Base-by-base conservation (phyloP, 169 alveolate genomes). In the Pseudocohnilembus persalinus region DNA sequence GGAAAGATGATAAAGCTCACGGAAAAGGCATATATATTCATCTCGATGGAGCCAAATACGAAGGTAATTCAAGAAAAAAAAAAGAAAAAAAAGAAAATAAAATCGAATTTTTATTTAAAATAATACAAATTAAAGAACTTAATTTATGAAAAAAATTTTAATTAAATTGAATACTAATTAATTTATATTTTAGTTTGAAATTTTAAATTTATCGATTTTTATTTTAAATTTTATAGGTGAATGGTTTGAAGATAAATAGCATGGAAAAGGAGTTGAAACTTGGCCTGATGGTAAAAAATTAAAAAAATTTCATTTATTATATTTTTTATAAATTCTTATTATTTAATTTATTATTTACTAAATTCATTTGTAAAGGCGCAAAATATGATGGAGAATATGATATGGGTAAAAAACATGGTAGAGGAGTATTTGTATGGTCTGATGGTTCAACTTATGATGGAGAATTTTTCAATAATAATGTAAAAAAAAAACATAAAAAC, bases 381-480 rank as follows among this genome's bases (percentile, higher is more conserved):
- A 87, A 49, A 77, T 93, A 89, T 83, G 92, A 88, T 80, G 96
- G 96, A 26, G 49, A 89, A n/a, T 93, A 82, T 81, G 82, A 83
- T 68, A 77, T 81, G 32, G 95, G 94, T 15, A 86, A 88, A 84
- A 93, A 88, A 83, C 80, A 89, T 63, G 96, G 96, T 25, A 64
- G 63, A 32, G 96, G 96, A 20, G 76, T 79, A 28, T 93, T 93
- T 83, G 73, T 30, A 63, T 93, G 94, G 94, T 68, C 81, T 0
- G 92, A 89, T 89, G 95, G 96, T 29, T 33, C 82, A 65, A 31
- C 30, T 31, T 90, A 90, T 75, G 85, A 83, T 75, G 94, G 94
- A 72, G 83, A 81, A 72, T 90, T 86, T 68, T 28, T 74, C 27
- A 76, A 90, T 64, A 88, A 88, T 84, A 81, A 73, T 81, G 87